Evolutionary conservation across 441 rosid species (phyloP), one percentile per base, ranked within the genome.

Genomic region (Populus hybrid): DNA sequence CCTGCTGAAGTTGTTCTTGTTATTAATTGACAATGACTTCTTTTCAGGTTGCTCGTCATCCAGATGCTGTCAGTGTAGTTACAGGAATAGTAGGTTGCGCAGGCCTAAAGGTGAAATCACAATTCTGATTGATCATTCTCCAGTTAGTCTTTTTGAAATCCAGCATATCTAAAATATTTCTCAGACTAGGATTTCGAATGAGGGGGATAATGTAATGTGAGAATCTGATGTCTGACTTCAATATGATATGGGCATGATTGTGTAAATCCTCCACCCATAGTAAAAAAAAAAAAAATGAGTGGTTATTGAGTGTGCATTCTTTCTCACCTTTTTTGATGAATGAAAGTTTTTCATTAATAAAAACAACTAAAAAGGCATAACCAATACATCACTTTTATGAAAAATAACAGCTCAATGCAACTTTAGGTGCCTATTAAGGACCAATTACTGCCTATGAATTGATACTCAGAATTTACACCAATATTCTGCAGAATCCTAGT

Each of bases 11-110:
- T 23, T 28, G 73, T 76, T 78, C 65, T 28, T 61, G 7, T 31
- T 64, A 36, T 72, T 78, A 53, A 73, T 66, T 80, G 38, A 66
- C 24, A 77, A 42, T 68, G 36, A 79, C 61, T 74, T 40, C 26
- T 79, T 79, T 79, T 74, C 85, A 94, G 97, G 99, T 91, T 78
- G 98, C 99, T 14, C 93, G 97, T 76, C 95, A 95, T 80, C 94
- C 92, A 9, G 93, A 95, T 80, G 97, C 95, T 74, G 95, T 87
- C 56, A 92, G 88, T 24, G 95, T 92, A 42, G 97, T 95, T 73
- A 92, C 97, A 2, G 98, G 98, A 74, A 95, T 95, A 69, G 98
- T 93, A 33, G 99, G 99, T 64, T 95, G 99, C 78, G 99, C 99
- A 2, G 98, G 98, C 80, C 86, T 95, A 23, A 92, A 90, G 93